Percentiles rank a stretch among this genome's conserved stretches.
These are phyloP conservation scores for Pecoramyces ruminantium DNA, from an alignment of 192 early-diverging fungal species.

Conservation along the genomic window DNA sequence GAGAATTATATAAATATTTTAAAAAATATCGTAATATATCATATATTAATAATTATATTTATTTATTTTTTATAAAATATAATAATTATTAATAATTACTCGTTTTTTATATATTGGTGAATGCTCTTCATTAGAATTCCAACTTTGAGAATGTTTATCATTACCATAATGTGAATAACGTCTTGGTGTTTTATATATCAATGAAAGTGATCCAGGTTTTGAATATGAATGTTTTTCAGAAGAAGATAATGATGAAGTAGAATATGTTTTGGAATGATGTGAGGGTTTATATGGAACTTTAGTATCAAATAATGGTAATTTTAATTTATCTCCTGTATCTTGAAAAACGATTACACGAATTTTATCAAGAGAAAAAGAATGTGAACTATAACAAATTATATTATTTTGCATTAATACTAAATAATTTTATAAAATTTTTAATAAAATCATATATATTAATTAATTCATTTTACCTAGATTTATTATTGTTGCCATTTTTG, in stretches of 20 bases:
- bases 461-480: not conserved
- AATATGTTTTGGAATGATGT: not conserved
- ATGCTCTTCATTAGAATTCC: not conserved
- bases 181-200: not conserved
- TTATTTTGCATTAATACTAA: not conserved
- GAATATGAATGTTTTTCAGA: not conserved
- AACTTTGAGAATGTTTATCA: not conserved
- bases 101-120: not conserved
- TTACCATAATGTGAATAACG: not conserved
- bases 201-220: not conserved
- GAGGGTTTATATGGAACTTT: not conserved
- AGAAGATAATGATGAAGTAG: not conserved
- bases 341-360: conserved; percentile 10
- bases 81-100: not conserved
- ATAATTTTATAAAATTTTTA: too few relatives aligned
- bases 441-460: not conserved
- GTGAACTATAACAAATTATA: not conserved
- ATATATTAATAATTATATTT: too few relatives aligned
- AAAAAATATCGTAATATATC: too few relatives aligned
- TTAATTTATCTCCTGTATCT: conserved; percentile 12
- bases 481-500: not conserved
- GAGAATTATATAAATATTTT: not conserved
- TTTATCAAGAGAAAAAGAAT: not conserved
- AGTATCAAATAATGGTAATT: conserved; percentile 8
- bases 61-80: too few relatives aligned